Conservation (phyloP, 2,329 filamentous ascomycete species). For the Verticillium albo-atrum region DNA sequence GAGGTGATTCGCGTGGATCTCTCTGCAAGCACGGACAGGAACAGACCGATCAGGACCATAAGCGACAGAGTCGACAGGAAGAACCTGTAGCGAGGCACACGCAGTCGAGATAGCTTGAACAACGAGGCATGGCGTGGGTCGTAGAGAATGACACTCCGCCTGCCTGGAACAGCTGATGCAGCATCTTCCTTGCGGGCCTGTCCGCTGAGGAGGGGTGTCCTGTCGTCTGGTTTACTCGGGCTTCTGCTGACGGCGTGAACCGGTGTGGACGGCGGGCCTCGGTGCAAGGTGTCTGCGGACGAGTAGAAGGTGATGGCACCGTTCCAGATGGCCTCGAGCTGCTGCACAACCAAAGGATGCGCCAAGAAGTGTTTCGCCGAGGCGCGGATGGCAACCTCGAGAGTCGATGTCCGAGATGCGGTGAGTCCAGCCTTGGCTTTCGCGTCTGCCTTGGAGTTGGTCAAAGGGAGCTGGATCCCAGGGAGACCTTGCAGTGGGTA, state of each 20-base stretch:
- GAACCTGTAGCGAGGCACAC: conserved; percentile 88
- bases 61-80: conserved; percentile 86
- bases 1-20: conserved; percentile 76
- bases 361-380: conserved; percentile 90
- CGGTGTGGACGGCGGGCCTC: conserved; percentile 37
- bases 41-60: conserved; percentile 77
- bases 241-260: conserved; percentile 13
- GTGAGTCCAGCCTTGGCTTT: conserved; percentile 44
- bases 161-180: conserved; percentile 29
- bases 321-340: conserved; percentile 96
- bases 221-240: conserved; percentile 33
- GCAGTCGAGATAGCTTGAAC: conserved; percentile 84
- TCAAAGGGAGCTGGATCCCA: conserved; percentile 32
- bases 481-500: conserved; percentile 82
- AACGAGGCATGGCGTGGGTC: conserved; percentile 85
- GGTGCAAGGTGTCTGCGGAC: conserved; percentile 78
- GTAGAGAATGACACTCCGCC: conserved; percentile 81
- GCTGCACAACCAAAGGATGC: conserved; percentile 86
- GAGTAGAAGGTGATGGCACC: conserved; percentile 94
- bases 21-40: conserved; percentile 74
- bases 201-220: conserved; percentile 47
- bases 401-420: conserved; percentile 76
- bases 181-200: conserved; percentile 14
- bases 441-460: conserved; percentile 25
- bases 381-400: conserved; percentile 89